Evolutionary conservation across 306 rosid genomes (phyloP), one percentile per base, ranked within the genome.

Genomic region (Myrica gale): DNA sequence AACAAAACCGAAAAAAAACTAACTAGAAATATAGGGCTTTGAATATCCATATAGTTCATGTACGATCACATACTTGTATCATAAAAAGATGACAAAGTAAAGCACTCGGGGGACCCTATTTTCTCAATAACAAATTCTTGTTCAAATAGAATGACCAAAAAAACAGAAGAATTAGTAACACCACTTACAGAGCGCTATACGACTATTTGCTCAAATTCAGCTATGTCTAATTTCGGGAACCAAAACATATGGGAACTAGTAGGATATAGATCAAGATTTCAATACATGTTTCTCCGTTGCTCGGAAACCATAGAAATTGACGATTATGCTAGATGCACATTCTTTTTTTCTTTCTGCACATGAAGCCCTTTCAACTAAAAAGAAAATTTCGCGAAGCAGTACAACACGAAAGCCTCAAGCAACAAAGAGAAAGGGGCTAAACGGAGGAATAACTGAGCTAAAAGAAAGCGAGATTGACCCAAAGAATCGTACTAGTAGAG

Each of bases 401-500:
- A 11, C 52, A 56, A 56, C 62, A 9, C 62, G 32, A 4, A 2
- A 56, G 21, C 9, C 9, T 56, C 62, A 57, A 21, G 63, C 63
- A 8, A 9, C 15, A 21, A 57, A 57, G 63, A 20, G 10, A 19
- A 57, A 57, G 39, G 21, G 39, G 9, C 32, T 57, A 37, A 61
- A 37, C 7, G 16, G 57, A 19, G 23, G 12, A 41, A 10, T 4
- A 20, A 23, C 11, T 4, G 41, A 10, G 9, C 42, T 10, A 7
- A 83, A n/a, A n/a, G 26, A 51, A 3, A 37, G 21, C 0, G 9
- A 69, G n/a, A 50, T 19, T 69, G 55, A 9, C 7, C 2, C 23
- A 16, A 51, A 2, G 11, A 13, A 44, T 61, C 79, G 76, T 86
- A 96, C 99, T 96, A 96, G 87, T 96, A 92, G 79, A 96, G 90